Conservation (phyloP, 2,329 filamentous ascomycete genomes). For the Aspergillus fructus region DNA sequence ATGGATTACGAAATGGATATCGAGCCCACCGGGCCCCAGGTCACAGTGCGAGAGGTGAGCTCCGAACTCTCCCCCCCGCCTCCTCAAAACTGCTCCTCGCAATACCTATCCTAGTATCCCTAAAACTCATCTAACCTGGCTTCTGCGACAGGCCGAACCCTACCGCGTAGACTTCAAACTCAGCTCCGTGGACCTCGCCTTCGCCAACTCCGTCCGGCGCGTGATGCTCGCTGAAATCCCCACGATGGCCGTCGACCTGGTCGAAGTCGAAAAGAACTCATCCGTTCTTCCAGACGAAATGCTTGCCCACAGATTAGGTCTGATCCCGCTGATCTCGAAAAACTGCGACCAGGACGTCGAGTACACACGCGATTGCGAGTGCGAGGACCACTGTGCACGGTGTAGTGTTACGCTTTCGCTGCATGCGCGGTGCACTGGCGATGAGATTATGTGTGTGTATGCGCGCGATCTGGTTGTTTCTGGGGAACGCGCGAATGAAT, state of each 20-base stretch:
- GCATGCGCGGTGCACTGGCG: slow-evolving; percentile 79
- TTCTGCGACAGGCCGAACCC: slow-evolving; percentile 59
- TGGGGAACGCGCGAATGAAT: slow-evolving; percentile 68
- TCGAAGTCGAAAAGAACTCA: slow-evolving; percentile 89
- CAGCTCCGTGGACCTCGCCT: slow-evolving; percentile 81
- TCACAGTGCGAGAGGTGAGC: slow-evolving; percentile 48
- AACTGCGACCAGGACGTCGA: slow-evolving; percentile 76
- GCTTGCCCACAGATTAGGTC: slow-evolving; percentile 84
- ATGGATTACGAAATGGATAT: slow-evolving; percentile 51
- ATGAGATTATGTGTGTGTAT: slow-evolving; percentile 91
- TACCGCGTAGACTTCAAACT: slow-evolving; percentile 90
- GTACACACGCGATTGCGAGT: slow-evolving; percentile 93
- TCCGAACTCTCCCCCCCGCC: neutral
- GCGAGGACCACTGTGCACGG: slow-evolving; percentile 89
- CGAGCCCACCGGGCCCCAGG: slow-evolving; percentile 48
- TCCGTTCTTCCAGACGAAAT: slow-evolving; percentile 97
- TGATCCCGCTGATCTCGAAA: slow-evolving; percentile 83
- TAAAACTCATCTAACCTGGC: neutral
- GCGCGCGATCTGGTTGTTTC: slow-evolving; percentile 80
- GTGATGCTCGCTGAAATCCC: slow-evolving; percentile 92
- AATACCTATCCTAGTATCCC: neutral
- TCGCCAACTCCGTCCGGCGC: slow-evolving; percentile 89
- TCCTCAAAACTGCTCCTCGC: neutral
- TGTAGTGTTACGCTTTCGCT: slow-evolving; percentile 84
- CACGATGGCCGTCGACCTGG: slow-evolving; percentile 89